Conservation (phyloP, 208 protist genomes). For the Vickermania ingenoplastis region DNA sequence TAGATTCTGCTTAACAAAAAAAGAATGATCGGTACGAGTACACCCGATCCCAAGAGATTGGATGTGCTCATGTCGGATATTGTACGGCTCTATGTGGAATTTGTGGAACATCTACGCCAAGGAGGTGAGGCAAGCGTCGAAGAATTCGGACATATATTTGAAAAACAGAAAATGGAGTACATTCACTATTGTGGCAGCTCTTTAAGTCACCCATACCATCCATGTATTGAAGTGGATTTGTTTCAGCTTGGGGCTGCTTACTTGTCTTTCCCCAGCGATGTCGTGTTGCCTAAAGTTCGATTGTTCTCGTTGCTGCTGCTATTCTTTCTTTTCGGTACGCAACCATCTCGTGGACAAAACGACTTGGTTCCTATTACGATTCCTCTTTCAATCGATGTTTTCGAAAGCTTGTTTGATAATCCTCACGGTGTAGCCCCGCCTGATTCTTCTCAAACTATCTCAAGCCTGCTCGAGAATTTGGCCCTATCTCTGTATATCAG, state of each 20-base stretch:
- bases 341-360: constrained; percentile 20
- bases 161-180: constrained; percentile 40
- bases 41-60: background rate
- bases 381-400: background rate
- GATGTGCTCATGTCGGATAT: constrained; percentile 46
- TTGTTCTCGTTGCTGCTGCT: constrained; percentile 51
- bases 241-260: constrained; percentile 55
- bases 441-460: too few relatives aligned
- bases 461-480: background rate
- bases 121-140: constrained; percentile 19
- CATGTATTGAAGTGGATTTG: constrained; percentile 31
- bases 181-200: constrained; percentile 60
- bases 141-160: constrained; percentile 40
- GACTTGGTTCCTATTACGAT: constrained; percentile 2
- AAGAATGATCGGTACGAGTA: too few relatives aligned
- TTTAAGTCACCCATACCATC: constrained; percentile 30
- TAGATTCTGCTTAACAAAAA: too few relatives aligned
- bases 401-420: background rate
- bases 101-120: constrained; percentile 15
- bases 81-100: constrained; percentile 27
- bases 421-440: too few relatives aligned
- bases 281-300: constrained; percentile 23
- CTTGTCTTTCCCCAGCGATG: constrained; percentile 30
- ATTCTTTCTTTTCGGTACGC: constrained; percentile 55
- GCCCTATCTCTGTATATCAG: background rate